Percentiles rank a stretch among this genome's conserved stretches.
phyloP scores from a whole-genome alignment of 768 basidiomycete species.

The Rhodotorula sphaerocarpa region DNA sequence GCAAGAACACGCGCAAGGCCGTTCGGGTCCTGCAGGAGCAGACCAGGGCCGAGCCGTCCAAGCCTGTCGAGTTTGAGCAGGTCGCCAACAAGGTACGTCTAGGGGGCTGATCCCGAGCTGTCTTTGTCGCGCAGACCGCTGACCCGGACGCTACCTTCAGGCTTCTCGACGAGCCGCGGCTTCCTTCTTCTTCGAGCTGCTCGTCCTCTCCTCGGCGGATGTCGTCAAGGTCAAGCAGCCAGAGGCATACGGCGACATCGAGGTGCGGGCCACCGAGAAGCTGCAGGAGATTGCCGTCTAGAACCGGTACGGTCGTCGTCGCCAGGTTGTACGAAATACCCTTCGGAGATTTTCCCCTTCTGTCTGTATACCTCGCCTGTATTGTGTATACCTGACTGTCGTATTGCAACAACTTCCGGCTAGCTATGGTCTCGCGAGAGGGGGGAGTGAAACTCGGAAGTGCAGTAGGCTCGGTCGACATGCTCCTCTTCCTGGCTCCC shows the following conservation, averaged over 20 bases:
- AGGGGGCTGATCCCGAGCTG: neutral
- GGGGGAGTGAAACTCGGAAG: no score
- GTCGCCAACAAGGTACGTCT: slow-evolving; percentile 63
- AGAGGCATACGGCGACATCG: slow-evolving; percentile 74
- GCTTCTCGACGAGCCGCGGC: slow-evolving; percentile 84
- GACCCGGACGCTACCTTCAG: slow-evolving; percentile 44
- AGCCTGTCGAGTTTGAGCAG: slow-evolving; percentile 65
- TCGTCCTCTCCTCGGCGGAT: slow-evolving; percentile 87
- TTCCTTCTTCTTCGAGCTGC: slow-evolving; percentile 94
- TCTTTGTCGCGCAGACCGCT: neutral
- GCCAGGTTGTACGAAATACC: no score
- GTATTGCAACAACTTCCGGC: no score
- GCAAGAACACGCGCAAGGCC: slow-evolving; percentile 77
- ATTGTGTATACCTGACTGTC: no score
- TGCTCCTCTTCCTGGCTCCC: no score
- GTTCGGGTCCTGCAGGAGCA: slow-evolving; percentile 68
- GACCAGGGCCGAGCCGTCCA: slow-evolving; percentile 48
- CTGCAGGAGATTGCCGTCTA: slow-evolving; percentile 58
- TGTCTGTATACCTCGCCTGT: no score
- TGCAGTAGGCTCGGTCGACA: no score
- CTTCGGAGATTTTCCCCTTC: no score
- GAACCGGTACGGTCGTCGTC: no score
- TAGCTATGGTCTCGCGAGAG: no score
- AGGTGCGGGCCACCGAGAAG: slow-evolving; percentile 67
- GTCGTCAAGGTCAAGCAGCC: slow-evolving; percentile 71